A percentile compares a stretch with the other conserved stretches of the same genome.
phyloP scores from a whole-genome alignment of 2,329 filamentous ascomycete genomes.

The Pseudocercospora fijiensis region DNA sequence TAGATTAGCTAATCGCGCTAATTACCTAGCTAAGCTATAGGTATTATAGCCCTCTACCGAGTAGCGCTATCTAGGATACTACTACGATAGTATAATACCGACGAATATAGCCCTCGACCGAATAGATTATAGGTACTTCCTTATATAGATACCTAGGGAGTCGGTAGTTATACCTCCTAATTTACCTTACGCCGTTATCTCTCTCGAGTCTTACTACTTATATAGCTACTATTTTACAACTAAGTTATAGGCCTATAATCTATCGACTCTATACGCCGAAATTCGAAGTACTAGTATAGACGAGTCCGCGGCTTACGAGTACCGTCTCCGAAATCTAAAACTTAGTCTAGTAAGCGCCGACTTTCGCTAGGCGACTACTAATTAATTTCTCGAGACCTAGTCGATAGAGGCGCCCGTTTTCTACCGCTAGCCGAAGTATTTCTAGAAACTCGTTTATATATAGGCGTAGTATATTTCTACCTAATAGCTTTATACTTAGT shows the following conservation, averaged over 20 bases:
- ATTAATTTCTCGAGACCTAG: slow-evolving; percentile 8
- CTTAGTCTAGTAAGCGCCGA: neutral
- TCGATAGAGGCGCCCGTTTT: neutral
- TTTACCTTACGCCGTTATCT: slow-evolving; percentile 2
- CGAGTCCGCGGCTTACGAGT: neutral
- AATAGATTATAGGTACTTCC: slow-evolving; percentile 3
- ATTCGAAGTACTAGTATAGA: neutral
- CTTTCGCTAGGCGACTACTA: neutral
- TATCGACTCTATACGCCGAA: too few relatives aligned
- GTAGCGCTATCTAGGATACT: slow-evolving; percentile 4
- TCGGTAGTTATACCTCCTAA: slow-evolving; percentile 2
- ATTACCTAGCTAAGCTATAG: slow-evolving; percentile 11
- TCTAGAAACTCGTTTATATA: too few relatives aligned
- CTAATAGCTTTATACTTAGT: too few relatives aligned
- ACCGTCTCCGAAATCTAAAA: neutral
- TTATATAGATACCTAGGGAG: slow-evolving; percentile 4
- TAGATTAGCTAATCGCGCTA: neutral
- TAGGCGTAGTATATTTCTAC: too few relatives aligned
- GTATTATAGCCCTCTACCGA: slow-evolving; percentile 18
- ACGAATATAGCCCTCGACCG: slow-evolving; percentile 9
- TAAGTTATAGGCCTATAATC: neutral
- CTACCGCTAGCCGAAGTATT: too few relatives aligned
- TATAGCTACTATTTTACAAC: neutral
- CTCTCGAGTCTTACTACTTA: slow-evolving; percentile 4
- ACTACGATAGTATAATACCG: slow-evolving; percentile 5